These are phyloP conservation scores for Saccharomyces jurei DNA, from an alignment of 805 yeast genomes.

Conservation along the genomic window DNA sequence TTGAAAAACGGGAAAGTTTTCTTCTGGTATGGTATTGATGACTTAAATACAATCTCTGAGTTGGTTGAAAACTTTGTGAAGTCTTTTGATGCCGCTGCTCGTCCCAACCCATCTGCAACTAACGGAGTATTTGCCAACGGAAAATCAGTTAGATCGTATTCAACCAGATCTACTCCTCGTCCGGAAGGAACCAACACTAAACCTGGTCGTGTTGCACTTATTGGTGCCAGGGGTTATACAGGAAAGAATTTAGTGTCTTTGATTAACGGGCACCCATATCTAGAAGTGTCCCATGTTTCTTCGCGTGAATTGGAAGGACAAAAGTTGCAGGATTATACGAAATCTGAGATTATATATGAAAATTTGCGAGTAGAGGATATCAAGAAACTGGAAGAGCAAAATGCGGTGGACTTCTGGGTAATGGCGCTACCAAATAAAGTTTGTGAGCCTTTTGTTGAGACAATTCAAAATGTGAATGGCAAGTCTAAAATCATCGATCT, in stretches of 20 bases:
- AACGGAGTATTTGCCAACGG: conserved; percentile 40
- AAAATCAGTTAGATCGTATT: conserved; percentile 46
- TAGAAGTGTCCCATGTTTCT: conserved; percentile 87
- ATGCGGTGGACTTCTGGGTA: conserved; percentile 91
- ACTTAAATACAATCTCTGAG: conserved; percentile 51
- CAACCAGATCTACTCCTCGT: conserved; percentile 50
- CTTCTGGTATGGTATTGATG: conserved; percentile 87
- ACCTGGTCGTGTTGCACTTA: conserved; percentile 74
- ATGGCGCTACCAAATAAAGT: conserved; percentile 99
- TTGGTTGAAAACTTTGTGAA: conserved; percentile 51
- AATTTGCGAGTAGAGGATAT: conserved; percentile 86
- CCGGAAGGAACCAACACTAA: conserved; percentile 53
- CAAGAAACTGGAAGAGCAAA: conserved; percentile 61
- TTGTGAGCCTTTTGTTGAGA: conserved; percentile 79
- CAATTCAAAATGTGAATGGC: conserved; percentile 62
- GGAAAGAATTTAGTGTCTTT: conserved; percentile 87
- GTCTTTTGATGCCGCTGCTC: conserved; percentile 27
- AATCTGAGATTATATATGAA: conserved; percentile 69
- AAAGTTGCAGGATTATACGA: conserved; percentile 79
- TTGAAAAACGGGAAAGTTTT: conserved; percentile 80
- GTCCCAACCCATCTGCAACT: conserved; percentile 25
- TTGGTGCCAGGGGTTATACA: conserved; percentile 97
- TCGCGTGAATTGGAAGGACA: conserved; percentile 91
- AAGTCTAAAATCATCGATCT: conserved; percentile 80
- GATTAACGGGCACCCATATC: conserved; percentile 78